Evolutionary conservation across 1,139 yeast species (phyloP).

Genomic region (Nakaseomyces uthaithaninus): DNA sequence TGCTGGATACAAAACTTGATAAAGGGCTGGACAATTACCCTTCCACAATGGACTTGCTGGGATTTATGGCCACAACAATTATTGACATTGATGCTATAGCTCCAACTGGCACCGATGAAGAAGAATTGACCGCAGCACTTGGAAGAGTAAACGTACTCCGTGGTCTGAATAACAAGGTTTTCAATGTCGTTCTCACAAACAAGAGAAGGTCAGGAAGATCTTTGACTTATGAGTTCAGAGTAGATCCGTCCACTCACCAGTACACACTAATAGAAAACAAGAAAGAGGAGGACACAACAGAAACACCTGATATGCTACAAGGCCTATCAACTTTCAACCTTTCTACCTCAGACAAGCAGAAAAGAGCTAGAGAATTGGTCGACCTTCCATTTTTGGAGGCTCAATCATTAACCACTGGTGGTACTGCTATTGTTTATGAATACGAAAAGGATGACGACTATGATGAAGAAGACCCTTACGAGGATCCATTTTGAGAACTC

Average conservation of each 20-base stretch:
- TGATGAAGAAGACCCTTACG: constrained; percentile 96
- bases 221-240: constrained; percentile 44
- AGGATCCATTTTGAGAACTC: constrained; percentile 83
- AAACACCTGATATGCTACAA: constrained; percentile 44
- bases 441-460: constrained; percentile 80
- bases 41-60: constrained; percentile 40
- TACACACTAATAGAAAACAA: constrained; percentile 33
- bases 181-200: constrained; percentile 48
- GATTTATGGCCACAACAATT: constrained; percentile 65
- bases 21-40: constrained; percentile 46
- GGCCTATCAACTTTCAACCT: constrained; percentile 83
- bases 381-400: constrained; percentile 87
- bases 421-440: constrained; percentile 82
- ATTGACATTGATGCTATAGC: constrained; percentile 46
- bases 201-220: constrained; percentile 83
- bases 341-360: constrained; percentile 66
- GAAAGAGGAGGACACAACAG: constrained; percentile 32
- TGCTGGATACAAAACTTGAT: constrained; percentile 27
- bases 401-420: constrained; percentile 68
- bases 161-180: constrained; percentile 41
- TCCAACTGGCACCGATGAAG: constrained; percentile 37
- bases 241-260: constrained; percentile 46
- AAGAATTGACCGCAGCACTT: constrained; percentile 39
- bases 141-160: constrained; percentile 44
- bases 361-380: constrained; percentile 70